Base-by-base conservation (phyloP, 345 rosid genomes). In the Populus simonii region DNA sequence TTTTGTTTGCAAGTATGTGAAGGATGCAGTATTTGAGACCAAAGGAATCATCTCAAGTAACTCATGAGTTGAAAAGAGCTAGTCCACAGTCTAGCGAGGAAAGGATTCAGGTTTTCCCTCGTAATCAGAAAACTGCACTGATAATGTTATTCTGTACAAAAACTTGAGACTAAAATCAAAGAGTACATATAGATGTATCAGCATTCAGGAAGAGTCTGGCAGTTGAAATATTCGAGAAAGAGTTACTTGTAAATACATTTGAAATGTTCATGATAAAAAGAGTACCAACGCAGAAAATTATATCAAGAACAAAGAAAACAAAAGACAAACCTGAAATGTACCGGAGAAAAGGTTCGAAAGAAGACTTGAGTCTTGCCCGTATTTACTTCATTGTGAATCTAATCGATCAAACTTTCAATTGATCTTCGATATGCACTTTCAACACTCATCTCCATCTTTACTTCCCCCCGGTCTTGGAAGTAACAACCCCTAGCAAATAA, bases 271-370 rank as follows among this genome's bases (percentile, higher is more conserved):
- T 16, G 20, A 6, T 1, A 55, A 38, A 39, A 36, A 8, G 1
- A 18, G 13, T 13, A 16, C 35, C 13, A 6, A 10, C 17, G 41
- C 31, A 27, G 70, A 63, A 4, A 10, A 41, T 61, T 7, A 20
- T 23, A 35, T 29, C 9, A 57, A 70, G 39, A 29, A n/a, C 17
- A 11, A 77, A 22, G 2, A 20, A 47, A 11, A 41, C 17, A 12
- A 73, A 67, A 39, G 65, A 23, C 27, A 79, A 59, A 83, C 83
- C 85, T 83, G 83, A 76, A 83, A 76, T 79, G 85, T n/a, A 76
- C 80, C 43, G 85, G 85, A 49, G 83, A 80, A 79, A 76, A 80
- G 41, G 83, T 76, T 72, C 85, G 80, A 69, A 83, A 79, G 72
- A 79, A 51, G 45, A 83, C 80, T 72, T 69, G 83, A 45, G 85